Base-by-base conservation (phyloP, 208 protist genomes). In the Leishmania gerbilli region DNA sequence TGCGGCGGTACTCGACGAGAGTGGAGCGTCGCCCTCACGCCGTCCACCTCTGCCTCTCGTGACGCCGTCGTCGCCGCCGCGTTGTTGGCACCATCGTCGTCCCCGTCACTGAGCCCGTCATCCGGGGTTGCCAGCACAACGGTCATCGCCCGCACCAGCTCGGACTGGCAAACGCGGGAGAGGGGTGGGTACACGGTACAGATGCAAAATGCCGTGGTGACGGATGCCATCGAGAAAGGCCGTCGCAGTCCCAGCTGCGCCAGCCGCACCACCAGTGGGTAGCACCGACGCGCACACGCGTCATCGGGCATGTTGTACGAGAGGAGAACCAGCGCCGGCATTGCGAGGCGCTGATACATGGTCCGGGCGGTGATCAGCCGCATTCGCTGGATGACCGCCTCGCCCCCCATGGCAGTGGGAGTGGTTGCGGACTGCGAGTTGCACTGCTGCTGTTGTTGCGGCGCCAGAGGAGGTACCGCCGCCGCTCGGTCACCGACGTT, bases 321-420 rank as follows among this genome's bases (percentile, higher is more conserved):
- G 15, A 96, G 79, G 24, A 96, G 53, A 15, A 87, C 77, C 71
- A 96, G 85, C 34, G 89, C 87, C 7, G 91, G 88, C 79, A 93
- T 88, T 19, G 87, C 88, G 51, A 88, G 77, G 40, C 77, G 82
- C 74, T 88, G 85, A 78, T 90, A 93, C 72, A 82, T 79, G 49
- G 77, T 34, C 45, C 74, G 87, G 42, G 74, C 75, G 1, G 77
- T 76, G 17, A 83, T 86, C 72, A 86, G 49, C 47, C 74, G 79
- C 67, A 80, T 65, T 62, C 62, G 74, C 58, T 81, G 74, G 42
- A 82, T 34, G 15, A 47, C 13, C 17, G 76, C 58, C 45, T 79
- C 76, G n/a, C 45, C 24, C 49, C 45, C 60, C 62, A 58, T 37
- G 13, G 58, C 9, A 40, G 72, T 11, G 24, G 72, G 31, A 37